A percentile compares a stretch with the other conserved stretches of the same genome.
These are phyloP conservation scores for Tremella fuciformis DNA, from an alignment of 768 basidiomycete genomes.

Conservation along the genomic window DNA sequence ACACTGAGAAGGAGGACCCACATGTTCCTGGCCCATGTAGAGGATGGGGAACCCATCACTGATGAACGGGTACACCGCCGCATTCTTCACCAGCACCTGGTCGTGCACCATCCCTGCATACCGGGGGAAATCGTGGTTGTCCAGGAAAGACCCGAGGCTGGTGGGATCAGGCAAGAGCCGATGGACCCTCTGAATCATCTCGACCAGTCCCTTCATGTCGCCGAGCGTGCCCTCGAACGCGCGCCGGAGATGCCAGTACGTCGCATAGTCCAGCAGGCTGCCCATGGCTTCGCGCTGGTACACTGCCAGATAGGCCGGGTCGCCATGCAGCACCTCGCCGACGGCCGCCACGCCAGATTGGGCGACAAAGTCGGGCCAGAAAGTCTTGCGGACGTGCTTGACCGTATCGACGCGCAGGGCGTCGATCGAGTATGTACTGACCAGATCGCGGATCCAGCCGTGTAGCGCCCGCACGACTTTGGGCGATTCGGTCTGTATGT, in stretches of 20 bases:
- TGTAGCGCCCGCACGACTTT: conserved; percentile 64
- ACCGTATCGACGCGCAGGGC: conserved; percentile 73
- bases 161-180: conserved; percentile 45
- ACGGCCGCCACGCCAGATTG: conserved; percentile 80
- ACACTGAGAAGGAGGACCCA: conserved; percentile 16
- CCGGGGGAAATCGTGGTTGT: conserved; percentile 50
- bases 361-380: conserved; percentile 73
- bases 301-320: conserved; percentile 45
- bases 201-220: conserved; percentile 31
- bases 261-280: conserved; percentile 50
- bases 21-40: conserved; percentile 48
- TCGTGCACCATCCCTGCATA: conserved; percentile 39
- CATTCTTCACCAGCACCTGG: conserved; percentile 47
- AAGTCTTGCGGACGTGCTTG: conserved; percentile 54
- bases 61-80: conserved; percentile 51
- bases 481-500: conserved; percentile 72
- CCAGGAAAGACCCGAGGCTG: conserved; percentile 47
- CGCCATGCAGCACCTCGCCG: conserved; percentile 64
- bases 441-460: conserved; percentile 67
- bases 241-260: conserved; percentile 46
- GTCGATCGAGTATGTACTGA: conserved; percentile 70
- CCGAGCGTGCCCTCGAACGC: conserved; percentile 42
- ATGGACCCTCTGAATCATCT: conserved; percentile 42
- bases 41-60: conserved; percentile 52
- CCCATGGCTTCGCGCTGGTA: conserved; percentile 47